Conservation (phyloP, 78 protist genomes). For the Chrysochromulina tobinii region DNA sequence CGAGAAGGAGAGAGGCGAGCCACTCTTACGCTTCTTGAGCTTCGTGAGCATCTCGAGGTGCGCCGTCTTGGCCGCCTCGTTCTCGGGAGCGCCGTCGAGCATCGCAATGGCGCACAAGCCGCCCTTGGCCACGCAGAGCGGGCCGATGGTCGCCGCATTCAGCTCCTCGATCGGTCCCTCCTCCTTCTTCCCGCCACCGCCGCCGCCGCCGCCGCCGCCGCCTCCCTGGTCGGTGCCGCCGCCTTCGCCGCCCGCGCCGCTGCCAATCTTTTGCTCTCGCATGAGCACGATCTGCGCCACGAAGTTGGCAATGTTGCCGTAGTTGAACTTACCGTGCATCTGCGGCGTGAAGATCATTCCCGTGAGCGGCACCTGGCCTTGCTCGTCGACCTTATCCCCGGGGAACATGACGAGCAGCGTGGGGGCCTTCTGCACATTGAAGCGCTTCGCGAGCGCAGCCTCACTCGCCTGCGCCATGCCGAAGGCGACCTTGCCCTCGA, state of each 20-base stretch:
- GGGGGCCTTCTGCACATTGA: not conserved
- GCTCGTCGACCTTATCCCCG: not conserved
- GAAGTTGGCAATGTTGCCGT: not conserved
- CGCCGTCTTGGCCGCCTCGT: not conserved
- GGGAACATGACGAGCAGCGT: not conserved
- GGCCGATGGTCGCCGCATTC: not conserved
- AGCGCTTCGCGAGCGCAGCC: not conserved
- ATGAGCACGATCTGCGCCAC: not conserved
- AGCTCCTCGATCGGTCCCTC: not conserved
- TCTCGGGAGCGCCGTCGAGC: conserved; percentile 8
- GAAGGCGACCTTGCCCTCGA: not conserved
- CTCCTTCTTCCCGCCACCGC: not conserved
- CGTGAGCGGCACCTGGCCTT: not conserved
- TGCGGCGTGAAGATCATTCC: not conserved
- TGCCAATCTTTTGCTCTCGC: not conserved
- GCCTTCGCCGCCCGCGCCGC: not conserved
- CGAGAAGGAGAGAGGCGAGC: not conserved
- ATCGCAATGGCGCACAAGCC: conserved; percentile 2
- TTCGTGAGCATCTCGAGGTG: not conserved
- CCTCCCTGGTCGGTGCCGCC: not conserved
- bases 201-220: not conserved
- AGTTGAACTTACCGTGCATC: not conserved
- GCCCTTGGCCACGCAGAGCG: too few species aligned
- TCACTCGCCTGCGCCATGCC: too few species aligned
- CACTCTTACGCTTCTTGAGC: not conserved